A percentile compares a stretch with the other conserved stretches of the same genome.
Evolutionary conservation across 176 grass and related monocot genomes (phyloP).

Genomic region (Aegilops sharonensis): DNA sequence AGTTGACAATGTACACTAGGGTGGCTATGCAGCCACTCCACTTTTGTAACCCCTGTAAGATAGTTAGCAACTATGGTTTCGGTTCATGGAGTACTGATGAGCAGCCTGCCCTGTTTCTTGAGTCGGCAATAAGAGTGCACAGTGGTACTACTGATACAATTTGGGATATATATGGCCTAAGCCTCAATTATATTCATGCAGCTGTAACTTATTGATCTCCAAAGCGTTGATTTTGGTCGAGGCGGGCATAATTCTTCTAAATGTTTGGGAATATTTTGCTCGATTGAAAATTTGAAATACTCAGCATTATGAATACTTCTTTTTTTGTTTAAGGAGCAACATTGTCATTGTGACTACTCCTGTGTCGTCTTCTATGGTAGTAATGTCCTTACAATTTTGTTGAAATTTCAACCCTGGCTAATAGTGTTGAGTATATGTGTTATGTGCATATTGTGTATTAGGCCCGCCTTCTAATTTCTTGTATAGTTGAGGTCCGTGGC

Average conservation of each 20-base stretch:
- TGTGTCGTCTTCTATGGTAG: background rate
- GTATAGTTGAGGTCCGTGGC: no score
- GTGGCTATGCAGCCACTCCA: slow-evolving; percentile 13
- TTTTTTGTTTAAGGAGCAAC: background rate
- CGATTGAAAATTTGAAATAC: background rate
- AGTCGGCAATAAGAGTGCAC: slow-evolving; percentile 41
- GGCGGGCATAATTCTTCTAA: no score
- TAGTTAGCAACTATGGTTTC: slow-evolving; percentile 36
- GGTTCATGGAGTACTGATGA: background rate
- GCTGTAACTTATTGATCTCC: background rate
- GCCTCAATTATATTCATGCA: background rate
- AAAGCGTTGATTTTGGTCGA: no score
- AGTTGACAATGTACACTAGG: slow-evolving; percentile 32
- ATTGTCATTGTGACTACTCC: background rate
- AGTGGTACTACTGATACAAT: slow-evolving; percentile 8
- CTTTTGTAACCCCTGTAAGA: slow-evolving; percentile 36
- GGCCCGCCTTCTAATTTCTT: no score
- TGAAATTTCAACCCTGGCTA: background rate
- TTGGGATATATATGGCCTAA: slow-evolving; percentile 2
- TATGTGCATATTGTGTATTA: no score
- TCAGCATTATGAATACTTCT: background rate
- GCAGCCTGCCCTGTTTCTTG: slow-evolving; percentile 1
- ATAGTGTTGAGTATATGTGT: background rate
- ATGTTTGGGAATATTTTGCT: no score
- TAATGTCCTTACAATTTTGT: background rate